A percentile compares a stretch with the other conserved stretches of the same genome.
These are phyloP conservation scores for Plenodomus tracheiphilus DNA, from an alignment of 2,329 filamentous ascomycete species.

Conservation along the genomic window DNA sequence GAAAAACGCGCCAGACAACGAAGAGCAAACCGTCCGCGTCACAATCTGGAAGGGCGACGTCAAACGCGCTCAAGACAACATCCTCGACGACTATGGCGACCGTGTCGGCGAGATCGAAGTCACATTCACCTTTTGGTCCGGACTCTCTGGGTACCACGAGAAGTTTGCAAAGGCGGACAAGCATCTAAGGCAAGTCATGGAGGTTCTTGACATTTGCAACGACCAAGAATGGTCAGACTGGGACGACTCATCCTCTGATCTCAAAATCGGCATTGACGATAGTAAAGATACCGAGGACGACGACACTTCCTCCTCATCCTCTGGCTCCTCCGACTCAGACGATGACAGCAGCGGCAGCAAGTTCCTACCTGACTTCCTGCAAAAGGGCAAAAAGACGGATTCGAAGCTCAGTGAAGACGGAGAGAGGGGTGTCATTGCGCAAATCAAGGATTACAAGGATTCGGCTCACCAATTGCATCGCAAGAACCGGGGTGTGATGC, in stretches of 20 bases:
- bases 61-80: conserved; percentile 55
- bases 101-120: conserved; percentile 63
- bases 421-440: conserved; percentile 54
- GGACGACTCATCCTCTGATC: conserved; percentile 32
- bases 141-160: conserved; percentile 63
- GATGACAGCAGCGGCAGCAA: conserved; percentile 20
- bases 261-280: conserved; percentile 12
- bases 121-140: conserved; percentile 63
- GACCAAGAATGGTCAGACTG: conserved; percentile 56
- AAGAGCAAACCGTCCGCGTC: conserved; percentile 61
- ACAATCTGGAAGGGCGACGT: conserved; percentile 70
- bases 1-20: conserved; percentile 69
- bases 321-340: conserved; percentile 19
- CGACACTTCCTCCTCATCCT: conserved; percentile 17
- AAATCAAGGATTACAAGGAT: conserved; percentile 58
- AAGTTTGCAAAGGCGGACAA: conserved; percentile 58
- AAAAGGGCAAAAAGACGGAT: conserved; percentile 24
- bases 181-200: conserved; percentile 63
- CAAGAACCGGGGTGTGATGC: conserved; percentile 72
- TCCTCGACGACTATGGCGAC: conserved; percentile 57
- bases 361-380: conserved; percentile 29
- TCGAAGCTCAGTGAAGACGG: conserved; percentile 35
- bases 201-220: conserved; percentile 64
- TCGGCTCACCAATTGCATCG: conserved; percentile 34
- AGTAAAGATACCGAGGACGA: conserved; percentile 41